These are phyloP conservation scores for Syncephalis fuscata DNA, from an alignment of 371 early-diverging fungal species.

Conservation along the genomic window DNA sequence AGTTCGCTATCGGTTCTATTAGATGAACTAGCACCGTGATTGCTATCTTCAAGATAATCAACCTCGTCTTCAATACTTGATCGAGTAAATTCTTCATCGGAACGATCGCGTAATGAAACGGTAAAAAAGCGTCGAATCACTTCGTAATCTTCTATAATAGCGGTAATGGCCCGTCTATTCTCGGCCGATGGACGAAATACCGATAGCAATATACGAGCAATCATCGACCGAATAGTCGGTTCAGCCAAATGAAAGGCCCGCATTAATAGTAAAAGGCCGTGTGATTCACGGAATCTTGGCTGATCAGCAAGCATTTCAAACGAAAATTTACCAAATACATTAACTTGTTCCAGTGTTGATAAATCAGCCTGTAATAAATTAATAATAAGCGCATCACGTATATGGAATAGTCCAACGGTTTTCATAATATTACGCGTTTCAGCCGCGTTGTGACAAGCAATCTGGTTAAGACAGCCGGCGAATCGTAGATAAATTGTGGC, in stretches of 20 bases:
- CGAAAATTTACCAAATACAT: background rate
- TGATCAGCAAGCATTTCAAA: conserved; percentile 1
- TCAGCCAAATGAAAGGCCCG: background rate
- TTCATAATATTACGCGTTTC: conserved; percentile 19
- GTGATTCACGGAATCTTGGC: background rate
- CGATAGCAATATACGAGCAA: background rate
- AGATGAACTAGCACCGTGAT: too few relatives aligned
- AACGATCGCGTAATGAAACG: too few relatives aligned
- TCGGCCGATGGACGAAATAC: background rate
- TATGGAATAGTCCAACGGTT: conserved; percentile 19
- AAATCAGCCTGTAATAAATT: background rate
- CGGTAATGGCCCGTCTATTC: background rate
- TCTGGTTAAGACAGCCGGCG: conserved; percentile 15
- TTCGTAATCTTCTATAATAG: background rate
- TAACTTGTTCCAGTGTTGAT: background rate
- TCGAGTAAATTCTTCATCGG: too few relatives aligned
- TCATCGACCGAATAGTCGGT: background rate
- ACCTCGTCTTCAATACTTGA: too few relatives aligned
- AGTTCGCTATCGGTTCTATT: too few relatives aligned
- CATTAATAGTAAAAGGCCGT: background rate
- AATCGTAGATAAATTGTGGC: conserved; percentile 13
- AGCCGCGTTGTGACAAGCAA: conserved; percentile 20
- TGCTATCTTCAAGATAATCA: too few relatives aligned
- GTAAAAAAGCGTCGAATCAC: background rate
- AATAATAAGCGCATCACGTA: conserved; percentile 15